Evolutionary conservation across 1,139 yeast species (phyloP).

Genomic region (Yamadazyma atlantica): DNA sequence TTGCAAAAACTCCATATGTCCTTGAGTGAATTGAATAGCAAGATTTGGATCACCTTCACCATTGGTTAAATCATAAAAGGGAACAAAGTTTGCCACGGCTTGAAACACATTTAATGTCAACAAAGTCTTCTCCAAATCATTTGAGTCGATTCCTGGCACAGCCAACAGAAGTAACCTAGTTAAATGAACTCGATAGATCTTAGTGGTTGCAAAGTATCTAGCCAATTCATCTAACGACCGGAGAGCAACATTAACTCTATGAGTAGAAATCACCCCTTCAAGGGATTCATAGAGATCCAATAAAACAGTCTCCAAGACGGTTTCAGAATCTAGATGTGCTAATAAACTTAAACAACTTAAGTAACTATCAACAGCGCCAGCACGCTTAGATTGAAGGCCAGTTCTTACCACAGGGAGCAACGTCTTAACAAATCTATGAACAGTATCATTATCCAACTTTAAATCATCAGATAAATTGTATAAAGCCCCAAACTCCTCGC

Average conservation of each 20-base stretch:
- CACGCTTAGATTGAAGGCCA: constrained; percentile 79
- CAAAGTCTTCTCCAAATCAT: constrained; percentile 76
- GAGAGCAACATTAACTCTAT: constrained; percentile 74
- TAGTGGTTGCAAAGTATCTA: constrained; percentile 64
- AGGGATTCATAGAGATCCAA: constrained; percentile 83
- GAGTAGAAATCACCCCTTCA: constrained; percentile 78
- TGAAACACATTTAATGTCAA: constrained; percentile 71
- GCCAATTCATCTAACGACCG: constrained; percentile 66
- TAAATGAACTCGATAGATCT: constrained; percentile 73
- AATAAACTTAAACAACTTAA: constrained; percentile 61
- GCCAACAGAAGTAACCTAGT: constrained; percentile 70
- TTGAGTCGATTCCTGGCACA: constrained; percentile 84
- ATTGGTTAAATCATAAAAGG: constrained; percentile 55
- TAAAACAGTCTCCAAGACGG: constrained; percentile 63
- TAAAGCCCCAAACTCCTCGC: constrained; percentile 37
- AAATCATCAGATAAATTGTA: constrained; percentile 45
- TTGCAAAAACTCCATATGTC: constrained; percentile 56
- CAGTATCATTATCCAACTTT: constrained; percentile 45
- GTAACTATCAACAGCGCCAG: constrained; percentile 58
- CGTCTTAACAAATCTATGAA: constrained; percentile 52
- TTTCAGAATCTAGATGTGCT: constrained; percentile 61
- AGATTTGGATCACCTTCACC: constrained; percentile 49
- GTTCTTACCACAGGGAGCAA: constrained; percentile 59
- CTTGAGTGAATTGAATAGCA: constrained; percentile 73
- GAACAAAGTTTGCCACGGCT: constrained; percentile 70